Evolutionary conservation across 345 rosid genomes (phyloP).

Genomic region (Camelina laxa): DNA sequence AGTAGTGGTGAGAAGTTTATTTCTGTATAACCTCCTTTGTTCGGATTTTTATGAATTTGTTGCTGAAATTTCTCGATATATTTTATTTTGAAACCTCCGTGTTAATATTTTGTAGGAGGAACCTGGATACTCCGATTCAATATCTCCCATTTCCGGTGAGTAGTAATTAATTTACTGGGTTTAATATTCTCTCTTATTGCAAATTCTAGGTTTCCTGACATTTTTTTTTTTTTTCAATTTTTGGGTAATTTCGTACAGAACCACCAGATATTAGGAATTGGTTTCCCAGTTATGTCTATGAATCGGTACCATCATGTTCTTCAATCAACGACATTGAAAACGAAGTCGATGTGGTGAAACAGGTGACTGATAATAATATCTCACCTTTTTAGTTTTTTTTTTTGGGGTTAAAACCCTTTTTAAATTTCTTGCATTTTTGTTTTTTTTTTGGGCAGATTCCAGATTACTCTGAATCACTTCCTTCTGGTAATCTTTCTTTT

Average conservation of each 20-base stretch:
- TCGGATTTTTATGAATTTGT: not conserved
- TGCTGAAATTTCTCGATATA: not conserved
- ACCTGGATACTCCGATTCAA: slow-evolving; percentile 31
- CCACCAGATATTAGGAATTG: slow-evolving; percentile 66
- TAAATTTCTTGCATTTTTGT: not conserved
- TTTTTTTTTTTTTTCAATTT: not conserved
- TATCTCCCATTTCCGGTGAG: slow-evolving; percentile 36
- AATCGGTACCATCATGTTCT: slow-evolving; percentile 52
- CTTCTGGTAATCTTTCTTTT: slow-evolving; percentile 50
- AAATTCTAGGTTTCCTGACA: slow-evolving; percentile 7
- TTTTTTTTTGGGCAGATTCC: slow-evolving; percentile 35
- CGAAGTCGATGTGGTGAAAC: slow-evolving; percentile 22
- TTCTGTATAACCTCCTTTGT: not conserved
- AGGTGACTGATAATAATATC: slow-evolving; percentile 39
- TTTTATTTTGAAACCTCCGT: not conserved
- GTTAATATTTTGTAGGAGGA: slow-evolving; percentile 1
- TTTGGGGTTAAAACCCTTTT: not conserved
- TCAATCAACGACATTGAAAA: slow-evolving; percentile 33
- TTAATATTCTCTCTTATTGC: not conserved
- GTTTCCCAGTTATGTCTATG: slow-evolving; percentile 68
- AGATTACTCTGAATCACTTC: slow-evolving; percentile 41
- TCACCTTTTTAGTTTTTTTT: not conserved
- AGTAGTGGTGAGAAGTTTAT: not conserved
- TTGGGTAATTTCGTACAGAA: slow-evolving; percentile 42
- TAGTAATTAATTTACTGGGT: not conserved